These are phyloP conservation scores for Blastomyces percursus DNA, from an alignment of 2,329 filamentous ascomycete genomes.

Conservation along the genomic window DNA sequence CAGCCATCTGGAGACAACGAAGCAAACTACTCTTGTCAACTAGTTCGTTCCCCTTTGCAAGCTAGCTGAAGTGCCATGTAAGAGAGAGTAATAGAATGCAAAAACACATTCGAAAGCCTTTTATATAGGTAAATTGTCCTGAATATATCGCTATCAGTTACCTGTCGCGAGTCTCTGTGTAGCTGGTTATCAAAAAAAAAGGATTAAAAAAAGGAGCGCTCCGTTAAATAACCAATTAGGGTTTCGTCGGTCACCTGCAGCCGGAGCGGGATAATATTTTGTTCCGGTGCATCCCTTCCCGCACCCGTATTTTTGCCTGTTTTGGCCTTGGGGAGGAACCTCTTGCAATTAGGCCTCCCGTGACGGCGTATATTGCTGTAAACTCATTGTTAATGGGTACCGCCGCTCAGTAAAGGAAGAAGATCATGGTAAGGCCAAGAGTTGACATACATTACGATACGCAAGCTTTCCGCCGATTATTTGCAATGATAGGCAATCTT, in stretches of 20 bases:
- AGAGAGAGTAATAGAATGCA: no score
- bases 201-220: no score
- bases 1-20: not conserved
- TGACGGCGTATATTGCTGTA: not conserved
- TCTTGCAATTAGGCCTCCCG: not conserved
- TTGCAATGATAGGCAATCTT: not conserved
- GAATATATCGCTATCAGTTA: no score
- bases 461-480: not conserved
- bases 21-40: no score
- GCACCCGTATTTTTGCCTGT: no score
- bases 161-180: not conserved
- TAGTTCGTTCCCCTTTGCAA: not conserved
- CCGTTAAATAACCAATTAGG: not conserved
- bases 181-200: not conserved
- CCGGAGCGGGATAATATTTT: not conserved
- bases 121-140: no score
- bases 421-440: not conserved
- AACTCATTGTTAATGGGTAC: not conserved
- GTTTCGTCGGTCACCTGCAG: not conserved
- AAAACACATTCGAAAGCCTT: no score
- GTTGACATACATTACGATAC: not conserved
- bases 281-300: no score
- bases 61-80: not conserved
- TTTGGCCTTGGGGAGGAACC: not conserved
- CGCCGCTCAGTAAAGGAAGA: not conserved